phyloP scores from a whole-genome alignment of 345 rosid genomes.

The Moricandia arvensis region DNA sequence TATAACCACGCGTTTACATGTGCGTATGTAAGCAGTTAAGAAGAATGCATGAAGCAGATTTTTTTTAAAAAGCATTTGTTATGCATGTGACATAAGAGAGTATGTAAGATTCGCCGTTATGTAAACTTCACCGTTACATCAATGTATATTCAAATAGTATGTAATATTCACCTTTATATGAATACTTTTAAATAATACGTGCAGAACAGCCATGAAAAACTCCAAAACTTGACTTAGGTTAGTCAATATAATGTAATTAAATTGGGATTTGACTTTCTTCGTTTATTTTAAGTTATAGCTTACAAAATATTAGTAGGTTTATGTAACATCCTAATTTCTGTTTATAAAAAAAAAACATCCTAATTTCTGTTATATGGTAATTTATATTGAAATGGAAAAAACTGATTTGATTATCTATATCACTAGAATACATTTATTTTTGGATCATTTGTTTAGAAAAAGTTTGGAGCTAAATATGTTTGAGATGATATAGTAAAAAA shows the following conservation, averaged over 20 bases:
- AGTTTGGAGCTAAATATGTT: no score
- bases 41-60: not conserved
- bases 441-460: no score
- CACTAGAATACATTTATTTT: no score
- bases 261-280: slow-evolving; percentile 16
- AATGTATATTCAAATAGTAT: not conserved
- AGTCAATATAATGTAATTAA: not conserved
- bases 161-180: not conserved
- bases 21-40: slow-evolving; percentile 19
- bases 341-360: no score
- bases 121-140: not conserved
- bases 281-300: slow-evolving; percentile 19
- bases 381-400: no score
- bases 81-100: slow-evolving; percentile 16
- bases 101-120: not conserved
- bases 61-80: not conserved
- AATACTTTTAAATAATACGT: slow-evolving; percentile 3
- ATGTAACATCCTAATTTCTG: not conserved
- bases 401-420: no score
- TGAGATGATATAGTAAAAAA: no score
- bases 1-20: not conserved
- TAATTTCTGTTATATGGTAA: no score
- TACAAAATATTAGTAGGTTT: slow-evolving; percentile 6
- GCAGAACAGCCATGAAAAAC: slow-evolving; percentile 3
- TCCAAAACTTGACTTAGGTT: slow-evolving; percentile 21